Base-by-base conservation (phyloP, 192 early-diverging fungal species). In the Coemansia sp. region DNA sequence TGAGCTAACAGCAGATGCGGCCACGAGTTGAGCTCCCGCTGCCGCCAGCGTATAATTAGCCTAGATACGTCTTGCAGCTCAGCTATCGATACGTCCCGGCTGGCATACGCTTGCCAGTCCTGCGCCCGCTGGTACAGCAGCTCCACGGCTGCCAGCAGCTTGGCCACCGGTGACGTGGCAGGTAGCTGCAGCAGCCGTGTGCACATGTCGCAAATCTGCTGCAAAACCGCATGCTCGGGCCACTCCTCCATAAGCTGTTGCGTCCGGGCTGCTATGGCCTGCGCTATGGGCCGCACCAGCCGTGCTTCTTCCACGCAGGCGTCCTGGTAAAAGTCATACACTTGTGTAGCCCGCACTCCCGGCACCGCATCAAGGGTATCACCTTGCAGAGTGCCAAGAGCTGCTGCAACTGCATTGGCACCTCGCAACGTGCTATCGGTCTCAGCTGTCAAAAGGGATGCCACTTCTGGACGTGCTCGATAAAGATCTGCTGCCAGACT, bases 31-130 rank as follows among this genome's bases (percentile, higher is more conserved):
- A 99, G 77, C 70, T 99, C 97, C 3, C 88, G 63, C 76, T 94
- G 90, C 50, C 97, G 80, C 97, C 97, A 99, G 16, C 81, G 73
- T 0, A 97, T 82, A 41, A 99, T 92, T 46, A 93, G 59, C 3
- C 51, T 30, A 3, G 84, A 85, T 0, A 93, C 75, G 11, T 87
- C 83, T 7, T 87, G 83, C 38, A 86, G 80, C 26, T 68, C 61
- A 28, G 36, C 9, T 19, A 97, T 55, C 7, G 92, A 91, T 20
- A 89, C 86, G 18, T 91, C 88, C 14, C 82, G 72, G 55, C 85
- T 86, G 9, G 94, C 92, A 55, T 91, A 93, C 12, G 83, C 68
- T 70, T 97, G 86, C 97, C 97, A 99, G 64, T 97, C 94, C 69
- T 94, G 86, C 14, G 90, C 90, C 46, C 93, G 91, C 54, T 86